Base-by-base conservation (phyloP, 306 rosid genomes). In the Chamaecrista fasciculata region DNA sequence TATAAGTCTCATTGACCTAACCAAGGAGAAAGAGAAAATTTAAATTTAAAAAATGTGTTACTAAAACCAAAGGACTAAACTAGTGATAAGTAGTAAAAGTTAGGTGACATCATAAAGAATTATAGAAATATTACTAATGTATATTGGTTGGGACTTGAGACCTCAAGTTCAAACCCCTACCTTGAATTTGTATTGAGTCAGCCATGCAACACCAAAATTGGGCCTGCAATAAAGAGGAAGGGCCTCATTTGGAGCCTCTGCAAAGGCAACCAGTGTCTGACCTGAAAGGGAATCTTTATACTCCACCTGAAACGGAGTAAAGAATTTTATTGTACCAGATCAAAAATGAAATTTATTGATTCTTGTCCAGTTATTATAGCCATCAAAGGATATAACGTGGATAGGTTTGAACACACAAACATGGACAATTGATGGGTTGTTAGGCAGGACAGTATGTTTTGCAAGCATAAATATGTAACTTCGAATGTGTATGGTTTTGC, bases 161-260 rank as follows among this genome's bases (percentile, higher is more conserved):
- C 56, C 74, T 58, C 52, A 31, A 70, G 71, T 76, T 63, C 62
- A 57, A 57, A 72, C 58, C 73, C 60, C 20, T 67, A 86, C 98
- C 98, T 86, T 94, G 67, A 90, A 94, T 85, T 83, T 90, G 74
- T 86, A 81, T 77, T 94, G 95, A 19, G 88, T 81, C 84, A 94
- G 79, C 97, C 94, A 94, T 29, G 96, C 92, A 80, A 87, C 84
- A 59, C 95, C 96, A 82, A 94, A 94, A 75, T 79, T 94, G 73
- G 98, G 97, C 81, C 98, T 85, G 83, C 98, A 94, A 71, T 83
- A 68, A 76, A 80, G 85, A 82, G 98, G 98, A 86, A 94, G 98
- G 74, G 98, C 96, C 80, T 90, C 98, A 70, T 83, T 67, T 42
- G 97, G 98, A 77, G 97, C 95, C 84, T 94, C 98, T 5, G 98